Evolutionary conservation across 1,284 basidiomycete genomes (phyloP), one percentile per base, ranked within the genome.

Genomic region (Microbotryomycetes sp.): DNA sequence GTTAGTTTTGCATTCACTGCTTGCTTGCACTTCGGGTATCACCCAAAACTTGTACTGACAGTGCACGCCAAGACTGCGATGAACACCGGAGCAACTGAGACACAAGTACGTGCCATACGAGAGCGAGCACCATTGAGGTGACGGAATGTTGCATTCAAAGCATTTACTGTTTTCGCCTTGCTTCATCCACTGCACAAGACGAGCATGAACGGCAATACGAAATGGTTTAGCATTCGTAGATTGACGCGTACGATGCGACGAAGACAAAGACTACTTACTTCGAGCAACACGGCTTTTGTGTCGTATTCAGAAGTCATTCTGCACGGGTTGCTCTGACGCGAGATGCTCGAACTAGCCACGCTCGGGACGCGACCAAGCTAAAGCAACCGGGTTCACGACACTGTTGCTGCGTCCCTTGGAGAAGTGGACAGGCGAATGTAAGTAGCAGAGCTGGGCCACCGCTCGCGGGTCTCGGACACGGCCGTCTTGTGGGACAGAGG

Each of bases 51-150:
- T n/a, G n/a, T 73, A 83, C 86, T 86, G 88, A 73, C 91, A 81
- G 76, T 92, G 89, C 28, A 92, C 89, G 50, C 89, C 89, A 71
- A 91, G 86, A 54, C 89, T 86, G 77, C 92, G 81, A 78, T 97
- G 92, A 45, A 85, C 81, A 29, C 92, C 92, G 19, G 89, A 90
- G 75, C 92, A 96, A 84, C 89, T 78, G 46, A 97, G 80, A 76
- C 92, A 97, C 66, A 96, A 82, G 75, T 93, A 92, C 55, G 89
- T 81, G 57, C 88, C 91, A 56, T 71, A 67, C 49, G 60, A 60
- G 46, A 67, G 59, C 42, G 65, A 64, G 50, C 59, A 60, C 65
- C 65, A 56, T 49, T 51, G 52, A 22, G 42, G 12, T 6, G 6
- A 54, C 23, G 26, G n/a, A 59, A 30, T 48, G 54, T 56, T 54